phyloP scores from a whole-genome alignment of 148 eudicot genomes.

The Chenopodium berlandieri region DNA sequence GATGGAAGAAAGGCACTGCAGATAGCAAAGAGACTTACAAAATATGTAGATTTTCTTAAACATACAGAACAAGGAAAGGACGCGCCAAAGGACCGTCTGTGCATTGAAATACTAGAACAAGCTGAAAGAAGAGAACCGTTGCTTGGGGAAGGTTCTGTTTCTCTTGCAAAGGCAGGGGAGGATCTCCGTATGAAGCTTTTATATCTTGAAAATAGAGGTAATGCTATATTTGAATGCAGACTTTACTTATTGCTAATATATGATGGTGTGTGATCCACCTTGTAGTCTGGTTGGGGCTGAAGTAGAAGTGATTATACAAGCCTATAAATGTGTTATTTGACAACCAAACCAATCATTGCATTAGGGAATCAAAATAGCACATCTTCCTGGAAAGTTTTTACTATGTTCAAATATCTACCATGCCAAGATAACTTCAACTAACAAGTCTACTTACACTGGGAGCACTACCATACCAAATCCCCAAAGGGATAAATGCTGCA shows the following conservation, averaged over 20 bases:
- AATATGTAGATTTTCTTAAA: constrained; percentile 47
- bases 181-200: constrained; percentile 67
- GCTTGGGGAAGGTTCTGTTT: constrained; percentile 74
- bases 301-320: background rate
- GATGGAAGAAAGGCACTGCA: constrained; percentile 85
- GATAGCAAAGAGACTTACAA: constrained; percentile 78
- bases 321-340: background rate
- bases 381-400: background rate
- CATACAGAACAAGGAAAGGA: constrained; percentile 60
- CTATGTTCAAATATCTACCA: background rate
- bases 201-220: constrained; percentile 95
- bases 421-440: background rate
- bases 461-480: background rate
- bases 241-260: background rate
- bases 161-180: constrained; percentile 80
- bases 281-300: background rate
- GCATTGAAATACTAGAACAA: constrained; percentile 89
- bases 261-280: background rate
- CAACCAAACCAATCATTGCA: background rate
- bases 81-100: constrained; percentile 72
- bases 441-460: background rate
- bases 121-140: constrained; percentile 81
- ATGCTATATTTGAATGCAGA: background rate
- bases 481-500: background rate
- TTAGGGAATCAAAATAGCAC: background rate